phyloP scores from a whole-genome alignment of 2,329 filamentous ascomycete species.

The Fusarium denticulatum region DNA sequence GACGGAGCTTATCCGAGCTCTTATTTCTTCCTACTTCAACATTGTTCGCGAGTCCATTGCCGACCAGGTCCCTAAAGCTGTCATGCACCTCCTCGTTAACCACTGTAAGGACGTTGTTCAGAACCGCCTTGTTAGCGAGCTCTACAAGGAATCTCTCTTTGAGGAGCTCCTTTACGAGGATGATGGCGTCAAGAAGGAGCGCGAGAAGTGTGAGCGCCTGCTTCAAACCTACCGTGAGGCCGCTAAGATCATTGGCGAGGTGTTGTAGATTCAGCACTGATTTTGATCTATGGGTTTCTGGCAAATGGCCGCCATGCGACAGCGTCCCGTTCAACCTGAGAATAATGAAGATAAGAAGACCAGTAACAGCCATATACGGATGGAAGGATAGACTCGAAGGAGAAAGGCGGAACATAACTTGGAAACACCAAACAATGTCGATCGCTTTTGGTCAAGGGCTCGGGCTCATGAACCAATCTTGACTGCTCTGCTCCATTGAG shows the following conservation, averaged over 20 bases:
- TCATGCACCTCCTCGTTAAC: conserved; percentile 99
- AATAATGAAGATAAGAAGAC: conserved; percentile 34
- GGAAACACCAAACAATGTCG: conserved; percentile 29
- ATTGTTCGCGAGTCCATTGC: conserved; percentile 99
- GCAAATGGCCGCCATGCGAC: conserved; percentile 12
- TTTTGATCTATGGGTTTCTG: conserved; percentile 8
- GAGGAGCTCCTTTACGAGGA: conserved; percentile 96
- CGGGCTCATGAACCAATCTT: conserved; percentile 21
- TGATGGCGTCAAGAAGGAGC: conserved; percentile 95
- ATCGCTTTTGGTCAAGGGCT: conserved; percentile 21
- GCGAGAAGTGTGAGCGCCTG: conserved; percentile 97
- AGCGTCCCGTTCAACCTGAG: conserved; percentile 25
- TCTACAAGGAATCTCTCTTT: conserved; percentile 93
- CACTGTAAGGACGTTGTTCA: conserved; percentile 98
- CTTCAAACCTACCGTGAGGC: conserved; percentile 96
- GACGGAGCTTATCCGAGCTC: conserved; percentile 93
- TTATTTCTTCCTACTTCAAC: conserved; percentile 99
- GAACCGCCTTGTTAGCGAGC: conserved; percentile 92
- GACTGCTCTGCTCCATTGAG: conserved; percentile 21
- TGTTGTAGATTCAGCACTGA: conserved; percentile 66
- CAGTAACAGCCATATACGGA: conserved; percentile 18
- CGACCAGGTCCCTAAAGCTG: conserved; percentile 97
- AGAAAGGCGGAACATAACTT: conserved; percentile 25
- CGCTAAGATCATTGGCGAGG: conserved; percentile 97
- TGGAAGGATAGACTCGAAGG: conserved; percentile 33